Base-by-base conservation (phyloP, 1,139 yeast species). In the Sugiyamaella castrensis region DNA sequence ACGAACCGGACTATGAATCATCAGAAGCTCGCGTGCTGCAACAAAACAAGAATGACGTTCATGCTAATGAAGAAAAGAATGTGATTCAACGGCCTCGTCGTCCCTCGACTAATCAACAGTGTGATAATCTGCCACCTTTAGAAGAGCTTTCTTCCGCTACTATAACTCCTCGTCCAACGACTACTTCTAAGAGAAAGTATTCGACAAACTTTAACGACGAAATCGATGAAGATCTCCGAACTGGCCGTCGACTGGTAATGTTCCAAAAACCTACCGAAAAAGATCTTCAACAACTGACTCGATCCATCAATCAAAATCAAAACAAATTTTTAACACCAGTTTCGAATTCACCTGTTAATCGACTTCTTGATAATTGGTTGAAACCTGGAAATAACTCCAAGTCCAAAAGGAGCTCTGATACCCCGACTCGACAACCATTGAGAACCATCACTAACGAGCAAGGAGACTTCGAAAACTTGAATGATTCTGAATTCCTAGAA, bases 201-300 rank as follows among this genome's bases (percentile, higher is more conserved):
- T 16, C 24, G 37, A 34, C 10, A 26, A 28, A 44, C 27, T 51
- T 54, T 42, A 40, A 45, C 16, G 45, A 48, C n/a, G 58, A 55
- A 34, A 55, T 55, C 24, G 58, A 55, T 31, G 50, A 51, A 10
- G 58, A 55, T 19, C 45, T 55, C 19, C 46, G 43, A 10, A 41
- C 48, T 42, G 55, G 54, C n/a, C 40, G 44, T 12, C 38, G 54
- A 19, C 34, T 31, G 6, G 51, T 52, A 9, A 52, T 53, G 40
- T 54, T 54, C 38, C 41, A 43, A 31, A 38, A 19, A 8, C 50
- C 38, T 15, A 19, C 34, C 5, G 29, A 38, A 26, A 48, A 49
- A 27, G 40, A 33, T 30, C 39, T 43, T 2, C 15, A n/a, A 40
- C 15, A 15, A 24, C 37, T 6, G n/a, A 11, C 13, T 28, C 19